A percentile compares a stretch with the other conserved stretches of the same genome.
Conservation (phyloP, 1,284 basidiomycete species). For the Sanghuangporus weigelae region DNA sequence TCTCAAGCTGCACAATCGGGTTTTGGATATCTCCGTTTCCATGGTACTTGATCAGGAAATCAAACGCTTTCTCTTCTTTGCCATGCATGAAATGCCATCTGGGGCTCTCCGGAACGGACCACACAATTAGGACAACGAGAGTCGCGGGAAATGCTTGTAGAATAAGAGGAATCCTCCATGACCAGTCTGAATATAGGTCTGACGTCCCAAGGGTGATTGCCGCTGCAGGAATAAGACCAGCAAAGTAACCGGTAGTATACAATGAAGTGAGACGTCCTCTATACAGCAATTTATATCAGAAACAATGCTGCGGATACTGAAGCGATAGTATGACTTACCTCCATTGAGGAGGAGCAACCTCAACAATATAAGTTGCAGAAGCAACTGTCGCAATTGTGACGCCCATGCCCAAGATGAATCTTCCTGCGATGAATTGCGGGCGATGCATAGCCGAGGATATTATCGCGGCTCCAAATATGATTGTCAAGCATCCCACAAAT, state of each 20-base stretch:
- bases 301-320: too few species aligned
- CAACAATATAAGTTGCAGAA: slow-evolving; percentile 38
- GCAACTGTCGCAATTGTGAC: slow-evolving; percentile 29
- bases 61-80: slow-evolving; percentile 24
- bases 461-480: slow-evolving; percentile 23
- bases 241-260: slow-evolving; percentile 29
- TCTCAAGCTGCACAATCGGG: slow-evolving; percentile 32
- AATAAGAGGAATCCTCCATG: slow-evolving; percentile 22
- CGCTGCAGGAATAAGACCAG: slow-evolving; percentile 28
- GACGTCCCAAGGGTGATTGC: slow-evolving; percentile 29
- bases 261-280: slow-evolving; percentile 34
- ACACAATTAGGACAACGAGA: slow-evolving; percentile 20
- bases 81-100: slow-evolving; percentile 27
- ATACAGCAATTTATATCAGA: neutral
- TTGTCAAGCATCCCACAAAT: slow-evolving; percentile 23
- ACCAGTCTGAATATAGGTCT: slow-evolving; percentile 26
- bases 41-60: slow-evolving; percentile 26
- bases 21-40: slow-evolving; percentile 25
- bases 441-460: slow-evolving; percentile 22
- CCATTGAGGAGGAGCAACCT: slow-evolving; percentile 43
- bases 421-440: slow-evolving; percentile 25
- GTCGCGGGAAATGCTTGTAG: slow-evolving; percentile 19
- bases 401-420: slow-evolving; percentile 32
- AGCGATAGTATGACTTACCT: slow-evolving; percentile 18
- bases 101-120: slow-evolving; percentile 21